phyloP scores from a whole-genome alignment of 805 yeast genomes.

The Teunomyces cretensis region DNA sequence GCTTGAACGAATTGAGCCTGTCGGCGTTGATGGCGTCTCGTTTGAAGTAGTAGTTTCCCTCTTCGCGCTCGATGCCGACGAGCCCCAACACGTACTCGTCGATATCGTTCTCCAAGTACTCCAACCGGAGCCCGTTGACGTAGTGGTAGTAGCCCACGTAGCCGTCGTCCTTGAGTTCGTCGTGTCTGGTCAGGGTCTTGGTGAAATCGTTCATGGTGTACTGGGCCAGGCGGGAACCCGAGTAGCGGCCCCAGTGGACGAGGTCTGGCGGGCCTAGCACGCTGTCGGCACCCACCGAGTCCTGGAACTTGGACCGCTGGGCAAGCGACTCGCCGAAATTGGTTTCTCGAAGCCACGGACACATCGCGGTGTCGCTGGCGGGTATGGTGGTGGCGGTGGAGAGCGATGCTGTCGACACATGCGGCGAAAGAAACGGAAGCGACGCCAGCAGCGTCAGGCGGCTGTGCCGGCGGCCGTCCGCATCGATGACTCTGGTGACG shows the following conservation, averaged over 20 bases:
- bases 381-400: constrained; percentile 7
- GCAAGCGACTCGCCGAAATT: constrained; percentile 30
- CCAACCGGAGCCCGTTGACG: constrained; percentile 33
- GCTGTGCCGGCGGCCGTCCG: constrained; percentile 48
- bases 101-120: constrained; percentile 20
- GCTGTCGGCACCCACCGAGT: constrained; percentile 10
- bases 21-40: constrained; percentile 8
- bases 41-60: no score
- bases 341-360: constrained; percentile 29
- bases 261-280: constrained; percentile 39
- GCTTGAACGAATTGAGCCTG: constrained; percentile 11
- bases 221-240: constrained; percentile 28
- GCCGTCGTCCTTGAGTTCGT: constrained; percentile 33
- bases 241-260: constrained; percentile 37
- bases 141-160: constrained; percentile 41
- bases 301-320: constrained; percentile 23
- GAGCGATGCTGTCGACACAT: constrained; percentile 4
- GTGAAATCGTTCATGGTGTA: constrained; percentile 29
- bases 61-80: constrained; percentile 23
- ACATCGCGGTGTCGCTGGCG: constrained; percentile 10
- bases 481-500: constrained; percentile 24
- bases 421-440: constrained; percentile 8
- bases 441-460: constrained; percentile 16
- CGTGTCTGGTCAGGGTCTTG: constrained; percentile 5
- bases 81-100: constrained; percentile 28